Conservation (phyloP, 768 basidiomycete species). For the Tulasnella sp. region DNA sequence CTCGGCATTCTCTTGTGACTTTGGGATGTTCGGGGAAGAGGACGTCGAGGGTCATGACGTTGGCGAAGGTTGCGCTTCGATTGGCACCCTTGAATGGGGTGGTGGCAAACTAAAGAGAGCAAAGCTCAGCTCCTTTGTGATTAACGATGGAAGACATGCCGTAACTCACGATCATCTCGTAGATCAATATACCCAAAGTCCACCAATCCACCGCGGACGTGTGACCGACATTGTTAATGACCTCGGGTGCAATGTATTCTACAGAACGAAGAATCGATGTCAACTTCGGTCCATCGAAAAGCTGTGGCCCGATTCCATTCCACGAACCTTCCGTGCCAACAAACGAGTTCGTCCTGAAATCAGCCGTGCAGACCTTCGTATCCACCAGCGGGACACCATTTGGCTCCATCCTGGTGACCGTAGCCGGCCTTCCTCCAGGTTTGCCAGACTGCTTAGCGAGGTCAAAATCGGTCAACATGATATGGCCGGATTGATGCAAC, state of each 20-base stretch:
- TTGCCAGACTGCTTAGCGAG: constrained; percentile 91
- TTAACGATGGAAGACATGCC: constrained; percentile 18
- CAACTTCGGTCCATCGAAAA: too few relatives aligned
- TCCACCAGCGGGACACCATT: constrained; percentile 94
- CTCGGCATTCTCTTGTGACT: constrained; percentile 76
- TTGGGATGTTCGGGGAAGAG: constrained; percentile 79
- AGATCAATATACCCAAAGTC: constrained; percentile 96
- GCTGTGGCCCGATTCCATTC: constrained; percentile 19
- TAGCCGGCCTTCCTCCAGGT: constrained; percentile 74
- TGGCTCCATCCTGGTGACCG: constrained; percentile 72
- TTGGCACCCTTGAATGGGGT: constrained; percentile 97
- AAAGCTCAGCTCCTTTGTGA: constrained; percentile 12
- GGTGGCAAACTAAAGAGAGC: constrained; percentile 69
- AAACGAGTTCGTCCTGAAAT: constrained; percentile 97
- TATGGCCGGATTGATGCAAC: constrained; percentile 94
- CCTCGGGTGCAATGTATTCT: constrained; percentile 99
- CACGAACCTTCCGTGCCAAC: constrained; percentile 90
- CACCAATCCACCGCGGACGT: constrained; percentile 99
- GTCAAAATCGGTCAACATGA: constrained; percentile 99
- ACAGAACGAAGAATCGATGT: constrained; percentile 21
- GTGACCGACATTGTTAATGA: constrained; percentile 92
- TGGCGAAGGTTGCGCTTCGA: constrained; percentile 91
- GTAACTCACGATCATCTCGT: constrained; percentile 94
- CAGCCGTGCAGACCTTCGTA: constrained; percentile 92
- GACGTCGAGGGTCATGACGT: constrained; percentile 81